Evolutionary conservation across 2,329 filamentous ascomycete genomes (phyloP), one percentile per base, ranked within the genome.

Genomic region (Alternaria infectoria): DNA sequence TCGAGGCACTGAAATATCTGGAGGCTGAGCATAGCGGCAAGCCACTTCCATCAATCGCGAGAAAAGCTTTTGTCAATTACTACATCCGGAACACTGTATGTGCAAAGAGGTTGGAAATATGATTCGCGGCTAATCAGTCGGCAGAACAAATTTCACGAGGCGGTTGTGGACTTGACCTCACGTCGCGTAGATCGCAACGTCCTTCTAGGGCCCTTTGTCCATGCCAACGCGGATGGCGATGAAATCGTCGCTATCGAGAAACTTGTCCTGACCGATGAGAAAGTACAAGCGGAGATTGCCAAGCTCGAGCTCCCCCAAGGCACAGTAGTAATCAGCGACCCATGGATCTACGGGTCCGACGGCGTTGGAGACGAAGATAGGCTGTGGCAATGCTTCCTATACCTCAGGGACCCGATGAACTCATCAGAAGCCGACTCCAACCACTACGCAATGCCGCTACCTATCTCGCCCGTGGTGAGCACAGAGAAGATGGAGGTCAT

Each of bases 291-390:
- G 3, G 87, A 87, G 65, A 83, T 89, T 59, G 85, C 84, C 32
- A 89, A 89, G 69, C 68, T 90, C 63, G 77, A 88, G 61, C 81
- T 90, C 1, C 87, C 88, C 0, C 78, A 86, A 66, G 87, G 86
- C 19, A 83, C 86, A 7, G 83, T 83, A 2, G 81, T 90, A 19
- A 85, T 88, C 64, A 82, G 84, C 54, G 88, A 89, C 66, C 87
- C 87, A 0, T 93, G 91, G 91, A 92, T 92, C 40, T 93, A 93
- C 66, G 87, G 83, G 9, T 78, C 82, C 11, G 83, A 85, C 70
- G 83, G 83, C n/a, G 69, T 85, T 44, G 74, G 79, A 57, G 83
- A 85, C 55, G 81, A 84, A 55, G 80, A 83, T 11, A 74, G 83
- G 17, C 71, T 87, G 69, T 89, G 86, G 73, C 89, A 91, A 74